Conservation (phyloP, 2,329 filamentous ascomycete genomes). For the Stagonosporopsis vannaccii region DNA sequence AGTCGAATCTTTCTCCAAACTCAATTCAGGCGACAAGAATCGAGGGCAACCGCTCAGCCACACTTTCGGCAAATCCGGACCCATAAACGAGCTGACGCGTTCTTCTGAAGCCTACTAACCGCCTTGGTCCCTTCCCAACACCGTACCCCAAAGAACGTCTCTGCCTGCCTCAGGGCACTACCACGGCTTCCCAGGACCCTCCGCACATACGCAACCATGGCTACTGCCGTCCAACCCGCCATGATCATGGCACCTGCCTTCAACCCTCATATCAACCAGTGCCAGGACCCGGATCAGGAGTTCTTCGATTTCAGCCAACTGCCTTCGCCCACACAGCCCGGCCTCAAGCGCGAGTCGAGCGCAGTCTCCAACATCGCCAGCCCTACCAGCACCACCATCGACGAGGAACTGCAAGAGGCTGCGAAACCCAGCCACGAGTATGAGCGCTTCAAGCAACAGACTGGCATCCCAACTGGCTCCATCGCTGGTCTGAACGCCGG, state of each 20-base stretch:
- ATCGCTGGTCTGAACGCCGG: slow-evolving; percentile 77
- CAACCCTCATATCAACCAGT: slow-evolving; percentile 44
- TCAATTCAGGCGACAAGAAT: neutral
- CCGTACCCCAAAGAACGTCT: slow-evolving; percentile 33
- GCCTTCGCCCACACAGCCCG: slow-evolving; percentile 65
- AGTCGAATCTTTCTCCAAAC: neutral
- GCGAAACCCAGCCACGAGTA: slow-evolving; percentile 92
- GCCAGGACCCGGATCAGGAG: slow-evolving; percentile 50
- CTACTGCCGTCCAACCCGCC: slow-evolving; percentile 46
- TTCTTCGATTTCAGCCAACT: slow-evolving; percentile 66
- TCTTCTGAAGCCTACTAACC: slow-evolving; percentile 43
- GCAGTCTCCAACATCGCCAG: slow-evolving; percentile 62
- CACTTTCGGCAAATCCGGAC: slow-evolving; percentile 40
- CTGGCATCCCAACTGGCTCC: slow-evolving; percentile 86
- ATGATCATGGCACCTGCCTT: slow-evolving; percentile 47
- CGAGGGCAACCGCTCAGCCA: slow-evolving; percentile 36
- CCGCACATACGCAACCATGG: slow-evolving; percentile 36
- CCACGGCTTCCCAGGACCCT: slow-evolving; percentile 17
- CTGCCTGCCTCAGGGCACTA: slow-evolving; percentile 38
- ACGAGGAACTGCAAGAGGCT: slow-evolving; percentile 65
- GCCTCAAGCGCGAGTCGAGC: slow-evolving; percentile 59
- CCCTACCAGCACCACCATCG: slow-evolving; percentile 62
- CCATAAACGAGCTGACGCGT: slow-evolving; percentile 47
- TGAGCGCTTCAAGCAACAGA: slow-evolving; percentile 94
- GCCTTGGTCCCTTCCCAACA: slow-evolving; percentile 32